Conservation (phyloP, 257 asterid species). For the Voacanga thouarsii region DNA sequence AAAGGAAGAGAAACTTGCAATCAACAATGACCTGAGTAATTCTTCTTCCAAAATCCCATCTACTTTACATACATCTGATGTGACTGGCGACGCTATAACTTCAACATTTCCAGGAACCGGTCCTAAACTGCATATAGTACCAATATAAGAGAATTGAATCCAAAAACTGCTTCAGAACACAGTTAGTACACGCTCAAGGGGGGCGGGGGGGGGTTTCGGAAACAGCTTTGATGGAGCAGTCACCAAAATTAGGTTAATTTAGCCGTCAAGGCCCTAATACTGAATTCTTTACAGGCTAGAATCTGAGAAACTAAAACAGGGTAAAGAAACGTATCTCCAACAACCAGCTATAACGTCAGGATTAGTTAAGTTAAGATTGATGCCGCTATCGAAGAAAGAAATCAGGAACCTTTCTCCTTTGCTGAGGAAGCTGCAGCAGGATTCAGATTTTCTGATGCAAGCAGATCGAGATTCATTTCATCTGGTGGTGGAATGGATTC, state of each 20-base stretch:
- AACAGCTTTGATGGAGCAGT: slow-evolving; percentile 8
- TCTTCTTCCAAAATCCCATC: background rate
- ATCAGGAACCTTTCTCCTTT: slow-evolving; percentile 35
- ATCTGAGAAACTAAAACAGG: background rate
- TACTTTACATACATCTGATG: slow-evolving; percentile 11
- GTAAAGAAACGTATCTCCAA: background rate
- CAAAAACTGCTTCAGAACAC: background rate
- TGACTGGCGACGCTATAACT: background rate
- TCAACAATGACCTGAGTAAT: background rate
- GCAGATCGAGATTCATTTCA: slow-evolving; percentile 39
- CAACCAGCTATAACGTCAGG: background rate
- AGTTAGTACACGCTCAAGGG: background rate
- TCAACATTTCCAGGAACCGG: background rate
- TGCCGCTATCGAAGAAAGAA: background rate
- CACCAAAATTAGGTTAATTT: background rate
- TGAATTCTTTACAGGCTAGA: slow-evolving; percentile 14
- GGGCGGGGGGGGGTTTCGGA: background rate
- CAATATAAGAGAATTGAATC: background rate
- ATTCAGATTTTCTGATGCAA: slow-evolving; percentile 19
- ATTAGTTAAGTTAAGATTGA: background rate
- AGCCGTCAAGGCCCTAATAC: background rate
- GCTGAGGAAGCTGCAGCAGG: slow-evolving; percentile 11
- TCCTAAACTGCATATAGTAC: slow-evolving; percentile 5
- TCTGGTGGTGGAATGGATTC: slow-evolving; percentile 28
- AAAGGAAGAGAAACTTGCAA: background rate